phyloP scores from a whole-genome alignment of 495 filamentous ascomycete species.

The Neurospora pannonica region DNA sequence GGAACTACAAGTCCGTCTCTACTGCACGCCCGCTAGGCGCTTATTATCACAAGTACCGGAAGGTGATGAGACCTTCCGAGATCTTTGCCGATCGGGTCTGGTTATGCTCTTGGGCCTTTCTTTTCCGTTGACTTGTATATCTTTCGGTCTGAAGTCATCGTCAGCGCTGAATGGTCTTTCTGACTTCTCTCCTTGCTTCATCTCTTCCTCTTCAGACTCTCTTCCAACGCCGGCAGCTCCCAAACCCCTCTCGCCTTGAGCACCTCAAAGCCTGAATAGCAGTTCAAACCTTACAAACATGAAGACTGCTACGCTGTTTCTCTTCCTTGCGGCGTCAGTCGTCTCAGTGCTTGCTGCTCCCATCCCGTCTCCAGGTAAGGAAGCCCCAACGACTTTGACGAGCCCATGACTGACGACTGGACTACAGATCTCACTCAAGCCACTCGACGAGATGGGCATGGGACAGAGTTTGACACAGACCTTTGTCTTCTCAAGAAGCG shows the following conservation, averaged over 20 bases:
- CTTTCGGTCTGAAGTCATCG: neutral
- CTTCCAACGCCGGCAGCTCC: neutral
- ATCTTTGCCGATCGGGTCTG: neutral
- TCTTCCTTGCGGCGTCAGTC: neutral
- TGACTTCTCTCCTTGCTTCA: neutral
- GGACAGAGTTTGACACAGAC: slow-evolving; percentile 3
- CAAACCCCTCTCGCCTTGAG: neutral
- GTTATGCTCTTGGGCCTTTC: neutral
- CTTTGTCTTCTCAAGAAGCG: slow-evolving; percentile 1
- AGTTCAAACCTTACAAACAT: neutral
- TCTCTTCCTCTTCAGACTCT: neutral
- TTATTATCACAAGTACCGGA: neutral
- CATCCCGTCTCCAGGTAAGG: neutral
- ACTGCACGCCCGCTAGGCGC: neutral
- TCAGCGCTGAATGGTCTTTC: neutral
- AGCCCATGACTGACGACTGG: neutral
- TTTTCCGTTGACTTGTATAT: neutral
- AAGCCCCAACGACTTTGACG: neutral
- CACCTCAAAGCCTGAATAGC: neutral
- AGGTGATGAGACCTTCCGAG: neutral
- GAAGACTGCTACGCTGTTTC: neutral
- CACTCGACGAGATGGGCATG: neutral
- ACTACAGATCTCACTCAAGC: neutral
- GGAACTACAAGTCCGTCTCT: neutral
- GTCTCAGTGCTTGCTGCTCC: neutral